phyloP scores from a whole-genome alignment of 352 stramenopile genomes.

The Phytopythium delawarense region DNA sequence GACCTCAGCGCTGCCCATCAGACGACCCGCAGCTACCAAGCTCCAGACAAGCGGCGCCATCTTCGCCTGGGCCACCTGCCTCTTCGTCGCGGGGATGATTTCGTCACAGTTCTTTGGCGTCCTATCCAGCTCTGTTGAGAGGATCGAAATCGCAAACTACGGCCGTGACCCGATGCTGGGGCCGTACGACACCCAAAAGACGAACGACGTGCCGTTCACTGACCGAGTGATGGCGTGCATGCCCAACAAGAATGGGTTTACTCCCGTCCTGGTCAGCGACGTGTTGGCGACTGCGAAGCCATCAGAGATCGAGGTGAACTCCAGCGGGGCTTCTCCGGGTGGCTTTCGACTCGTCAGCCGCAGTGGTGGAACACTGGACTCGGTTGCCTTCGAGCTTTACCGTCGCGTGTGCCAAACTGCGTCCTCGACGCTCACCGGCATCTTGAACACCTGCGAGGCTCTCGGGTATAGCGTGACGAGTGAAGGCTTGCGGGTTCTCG shows the following conservation, averaged over 20 bases:
- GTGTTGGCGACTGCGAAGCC: not conserved
- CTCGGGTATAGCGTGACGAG: conserved; percentile 7
- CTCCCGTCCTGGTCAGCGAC: not conserved
- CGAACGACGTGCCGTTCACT: conserved; percentile 2
- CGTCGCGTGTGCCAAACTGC: conserved; percentile 2
- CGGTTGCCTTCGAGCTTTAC: not conserved
- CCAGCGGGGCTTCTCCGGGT: not conserved
- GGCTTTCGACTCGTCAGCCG: not conserved
- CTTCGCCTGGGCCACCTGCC: conserved; percentile 1
- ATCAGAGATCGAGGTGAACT: not conserved
- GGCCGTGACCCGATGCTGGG: not conserved
- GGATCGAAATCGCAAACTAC: not conserved
- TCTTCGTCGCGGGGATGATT: conserved; percentile 7
- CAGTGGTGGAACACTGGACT: not conserved
- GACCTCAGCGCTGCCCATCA: too few species aligned
- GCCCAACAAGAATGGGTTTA: not conserved
- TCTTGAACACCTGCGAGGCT: conserved; percentile 1
- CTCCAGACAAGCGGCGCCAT: not conserved
- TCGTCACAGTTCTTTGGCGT: conserved; percentile 15
- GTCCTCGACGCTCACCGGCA: not conserved
- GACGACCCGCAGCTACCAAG: too few species aligned
- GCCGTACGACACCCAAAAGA: not conserved
- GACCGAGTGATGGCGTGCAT: conserved; percentile 12
- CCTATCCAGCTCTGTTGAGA: not conserved
- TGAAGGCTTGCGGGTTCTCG: conserved; percentile 17